Evolutionary conservation across 1,139 yeast species (phyloP), one percentile per base, ranked within the genome.

Genomic region (Blastobotrys illinoisensis): DNA sequence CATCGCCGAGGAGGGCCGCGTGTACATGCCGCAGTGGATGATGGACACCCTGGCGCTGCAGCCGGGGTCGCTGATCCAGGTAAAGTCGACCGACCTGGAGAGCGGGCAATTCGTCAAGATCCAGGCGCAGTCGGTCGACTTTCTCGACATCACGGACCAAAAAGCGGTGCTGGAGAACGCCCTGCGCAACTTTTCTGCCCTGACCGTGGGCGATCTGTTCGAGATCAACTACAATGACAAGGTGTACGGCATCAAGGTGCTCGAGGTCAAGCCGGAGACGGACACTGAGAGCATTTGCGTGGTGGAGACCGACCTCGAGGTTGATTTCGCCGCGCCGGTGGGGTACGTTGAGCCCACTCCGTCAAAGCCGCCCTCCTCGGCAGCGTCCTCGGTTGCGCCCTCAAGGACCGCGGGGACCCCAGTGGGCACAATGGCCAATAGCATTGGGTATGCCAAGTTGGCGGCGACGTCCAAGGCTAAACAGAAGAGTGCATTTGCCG

Each of bases 281-380:
- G 66, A 71, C 14, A 69, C 71, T 48, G 74, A 79, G 45, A 87
- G 96, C 58, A 85, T 93, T 18, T 93, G 98, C 76, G 97, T 93
- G 19, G 90, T 95, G 32, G 99, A 95, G 67, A 95, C 99, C 0
- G 99, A 95, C 74, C 78, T 95, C 60, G 96, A 88, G 58, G 96
- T 97, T 0, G 99, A 95, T 67, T 95, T 95, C 74, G 99, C 98
- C 1, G 96, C 99, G 3, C 99, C 99, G 0, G 97, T 93, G 4
- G 99, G 99, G 0, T 95, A 95, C 66, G 97, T 88, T 26, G 99
- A 93, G 67, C 96, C 96, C 0, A 26, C 57, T 43, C 23, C 58
- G 46, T 43, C 62, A 2, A 50, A 58, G 40, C 46, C 43, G 21
- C 47, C 49, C 7, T 55, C 62, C 4, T 54, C 62, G 2, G 55